Conservation (phyloP, 202 grass and related monocot species). For the Hordeum pubiflorum region DNA sequence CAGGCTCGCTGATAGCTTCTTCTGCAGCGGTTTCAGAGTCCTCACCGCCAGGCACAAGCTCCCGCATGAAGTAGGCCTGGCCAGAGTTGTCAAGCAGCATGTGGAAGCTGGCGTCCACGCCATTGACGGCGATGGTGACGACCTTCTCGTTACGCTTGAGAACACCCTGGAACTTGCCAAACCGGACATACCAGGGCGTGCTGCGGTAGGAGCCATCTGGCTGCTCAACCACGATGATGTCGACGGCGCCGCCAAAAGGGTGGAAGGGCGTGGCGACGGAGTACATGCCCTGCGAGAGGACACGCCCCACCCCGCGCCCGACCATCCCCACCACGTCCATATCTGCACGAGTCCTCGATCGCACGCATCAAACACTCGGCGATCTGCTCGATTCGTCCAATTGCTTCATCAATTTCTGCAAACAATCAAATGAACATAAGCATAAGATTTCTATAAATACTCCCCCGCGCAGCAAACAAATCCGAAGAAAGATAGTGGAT, state of each 20-base stretch:
- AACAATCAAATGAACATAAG: background rate
- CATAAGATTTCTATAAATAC: background rate
- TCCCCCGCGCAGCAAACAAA: background rate
- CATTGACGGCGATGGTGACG: slow-evolving; percentile 85
- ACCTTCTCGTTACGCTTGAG: slow-evolving; percentile 93
- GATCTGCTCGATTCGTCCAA: slow-evolving; percentile 16
- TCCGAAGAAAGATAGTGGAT: background rate
- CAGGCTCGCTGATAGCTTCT: slow-evolving; percentile 27
- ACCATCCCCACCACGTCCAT: slow-evolving; percentile 94
- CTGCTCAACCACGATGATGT: slow-evolving; percentile 88
- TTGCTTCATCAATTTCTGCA: slow-evolving; percentile 22
- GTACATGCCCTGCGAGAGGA: slow-evolving; percentile 83
- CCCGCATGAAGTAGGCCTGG: slow-evolving; percentile 91
- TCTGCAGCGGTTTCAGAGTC: slow-evolving; percentile 16
- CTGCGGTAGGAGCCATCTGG: slow-evolving; percentile 84
- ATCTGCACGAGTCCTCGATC: slow-evolving; percentile 7
- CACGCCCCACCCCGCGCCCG: slow-evolving; percentile 41
- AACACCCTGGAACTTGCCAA: slow-evolving; percentile 97
- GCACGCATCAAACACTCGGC: slow-evolving; percentile 18
- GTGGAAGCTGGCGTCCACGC: slow-evolving; percentile 69
- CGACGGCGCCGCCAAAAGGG: slow-evolving; percentile 88
- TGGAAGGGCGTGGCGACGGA: slow-evolving; percentile 96
- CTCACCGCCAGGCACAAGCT: slow-evolving; percentile 55
- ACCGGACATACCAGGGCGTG: slow-evolving; percentile 95
- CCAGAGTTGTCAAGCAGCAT: slow-evolving; percentile 97